These are phyloP conservation scores for Boletellus deceptivus DNA, from an alignment of 1,284 basidiomycete species.

Conservation along the genomic window DNA sequence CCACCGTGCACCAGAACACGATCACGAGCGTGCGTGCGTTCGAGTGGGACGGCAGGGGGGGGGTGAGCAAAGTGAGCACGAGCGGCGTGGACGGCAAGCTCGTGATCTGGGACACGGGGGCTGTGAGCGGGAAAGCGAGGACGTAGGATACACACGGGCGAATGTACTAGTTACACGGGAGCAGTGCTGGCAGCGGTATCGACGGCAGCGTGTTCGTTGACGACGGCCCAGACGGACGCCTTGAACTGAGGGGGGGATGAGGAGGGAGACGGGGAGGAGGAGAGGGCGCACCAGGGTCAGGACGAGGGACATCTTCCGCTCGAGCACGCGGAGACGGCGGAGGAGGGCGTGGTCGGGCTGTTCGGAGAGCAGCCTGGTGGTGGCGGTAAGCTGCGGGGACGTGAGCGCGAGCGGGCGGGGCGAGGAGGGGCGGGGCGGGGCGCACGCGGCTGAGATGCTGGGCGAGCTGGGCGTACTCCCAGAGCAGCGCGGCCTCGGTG, in stretches of 20 bases:
- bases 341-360: conserved; percentile 76
- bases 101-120: conserved; percentile 84
- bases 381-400: conserved; percentile 48
- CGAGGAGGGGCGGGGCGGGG: background rate
- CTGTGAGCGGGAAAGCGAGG: conserved; percentile 47
- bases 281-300: conserved; percentile 62
- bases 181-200: conserved; percentile 15
- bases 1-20: conserved; percentile 97
- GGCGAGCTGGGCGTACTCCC: conserved; percentile 78
- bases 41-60: conserved; percentile 55
- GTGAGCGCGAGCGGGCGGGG: background rate
- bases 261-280: background rate
- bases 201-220: conserved; percentile 75
- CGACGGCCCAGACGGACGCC: conserved; percentile 92
- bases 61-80: conserved; percentile 80
- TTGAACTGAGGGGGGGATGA: conserved; percentile 65
- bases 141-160: conserved; percentile 30
- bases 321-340: conserved; percentile 77
- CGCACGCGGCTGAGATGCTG: conserved; percentile 68
- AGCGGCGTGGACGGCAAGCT: conserved; percentile 94
- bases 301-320: conserved; percentile 94
- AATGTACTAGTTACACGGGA: conserved; percentile 12
- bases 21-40: conserved; percentile 90
- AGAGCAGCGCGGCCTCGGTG: conserved; percentile 69
- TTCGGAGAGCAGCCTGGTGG: conserved; percentile 59